Conservation (phyloP, 1,139 yeast genomes). For the Diutina mesorugosa region DNA sequence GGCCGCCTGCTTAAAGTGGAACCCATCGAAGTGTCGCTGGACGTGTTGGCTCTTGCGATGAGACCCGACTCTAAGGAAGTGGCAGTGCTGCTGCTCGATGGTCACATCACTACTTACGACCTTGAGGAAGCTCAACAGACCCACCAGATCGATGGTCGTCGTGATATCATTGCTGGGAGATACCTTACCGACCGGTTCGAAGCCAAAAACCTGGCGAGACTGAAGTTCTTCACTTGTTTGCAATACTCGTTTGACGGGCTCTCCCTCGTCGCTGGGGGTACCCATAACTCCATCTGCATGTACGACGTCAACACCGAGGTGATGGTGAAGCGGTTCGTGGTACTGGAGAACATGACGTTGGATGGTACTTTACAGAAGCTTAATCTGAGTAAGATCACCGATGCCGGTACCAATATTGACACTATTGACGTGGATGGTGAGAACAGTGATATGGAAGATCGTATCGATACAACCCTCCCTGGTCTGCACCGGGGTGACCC, state of each 20-base stretch:
- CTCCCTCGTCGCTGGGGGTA: slow-evolving; percentile 84
- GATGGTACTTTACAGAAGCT: slow-evolving; percentile 79
- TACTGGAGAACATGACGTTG: slow-evolving; percentile 79
- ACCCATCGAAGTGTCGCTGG: slow-evolving; percentile 76
- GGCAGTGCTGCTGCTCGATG: slow-evolving; percentile 83
- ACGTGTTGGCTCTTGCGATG: slow-evolving; percentile 73
- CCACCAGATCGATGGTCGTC: slow-evolving; percentile 75
- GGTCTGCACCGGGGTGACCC: slow-evolving; percentile 86
- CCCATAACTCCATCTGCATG: slow-evolving; percentile 79
- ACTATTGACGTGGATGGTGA: slow-evolving; percentile 80
- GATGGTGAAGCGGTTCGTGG: slow-evolving; percentile 63
- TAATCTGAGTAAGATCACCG: slow-evolving; percentile 75
- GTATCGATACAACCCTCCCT: slow-evolving; percentile 66
- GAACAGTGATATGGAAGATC: slow-evolving; percentile 72
- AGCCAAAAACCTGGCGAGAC: slow-evolving; percentile 68
- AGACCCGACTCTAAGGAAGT: slow-evolving; percentile 88
- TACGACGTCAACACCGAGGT: slow-evolving; percentile 87
- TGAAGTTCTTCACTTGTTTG: slow-evolving; percentile 72
- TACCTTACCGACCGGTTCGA: slow-evolving; percentile 70
- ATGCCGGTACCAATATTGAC: slow-evolving; percentile 70
- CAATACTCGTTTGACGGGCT: slow-evolving; percentile 85
- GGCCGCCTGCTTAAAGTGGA: slow-evolving; percentile 79
- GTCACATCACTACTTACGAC: slow-evolving; percentile 76
- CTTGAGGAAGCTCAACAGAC: slow-evolving; percentile 70
- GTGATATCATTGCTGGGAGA: slow-evolving; percentile 83